These are phyloP conservation scores for Trichoderma citrinoviride DNA, from an alignment of 2,329 filamentous ascomycete genomes.

Conservation along the genomic window DNA sequence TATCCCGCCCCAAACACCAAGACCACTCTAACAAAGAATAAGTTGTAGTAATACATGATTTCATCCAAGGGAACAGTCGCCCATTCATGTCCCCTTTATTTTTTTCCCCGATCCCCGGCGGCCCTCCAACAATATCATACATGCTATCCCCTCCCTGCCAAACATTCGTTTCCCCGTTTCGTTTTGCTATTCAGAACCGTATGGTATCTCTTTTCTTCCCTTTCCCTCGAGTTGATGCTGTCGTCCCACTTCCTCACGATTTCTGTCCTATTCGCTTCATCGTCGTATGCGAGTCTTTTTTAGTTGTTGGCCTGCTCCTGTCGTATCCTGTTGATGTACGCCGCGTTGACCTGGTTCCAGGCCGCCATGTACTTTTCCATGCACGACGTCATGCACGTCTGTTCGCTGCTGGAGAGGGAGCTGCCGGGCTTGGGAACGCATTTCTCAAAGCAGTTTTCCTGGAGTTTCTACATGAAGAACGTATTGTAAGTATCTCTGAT, in stretches of 20 bases:
- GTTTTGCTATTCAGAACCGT: background rate
- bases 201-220: background rate
- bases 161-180: background rate
- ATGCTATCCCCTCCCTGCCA: background rate
- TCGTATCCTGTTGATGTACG: conserved; percentile 64
- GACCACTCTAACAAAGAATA: conserved; percentile 5
- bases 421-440: conserved; percentile 69
- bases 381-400: conserved; percentile 69
- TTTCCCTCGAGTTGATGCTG: background rate
- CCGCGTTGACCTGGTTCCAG: conserved; percentile 71
- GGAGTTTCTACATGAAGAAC: conserved; percentile 61
- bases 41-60: conserved; percentile 1
- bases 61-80: background rate
- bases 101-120: background rate
- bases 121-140: background rate
- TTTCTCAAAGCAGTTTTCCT: conserved; percentile 76
- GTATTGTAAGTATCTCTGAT: background rate
- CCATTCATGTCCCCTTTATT: background rate
- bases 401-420: conserved; percentile 65
- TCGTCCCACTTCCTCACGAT: background rate
- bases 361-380: conserved; percentile 83
- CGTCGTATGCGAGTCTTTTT: background rate
- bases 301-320: conserved; percentile 47
- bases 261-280: background rate
- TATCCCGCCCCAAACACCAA: conserved; percentile 3